Evolutionary conservation across 2,329 filamentous ascomycete genomes (phyloP).

Genomic region (Fusarium sp.): DNA sequence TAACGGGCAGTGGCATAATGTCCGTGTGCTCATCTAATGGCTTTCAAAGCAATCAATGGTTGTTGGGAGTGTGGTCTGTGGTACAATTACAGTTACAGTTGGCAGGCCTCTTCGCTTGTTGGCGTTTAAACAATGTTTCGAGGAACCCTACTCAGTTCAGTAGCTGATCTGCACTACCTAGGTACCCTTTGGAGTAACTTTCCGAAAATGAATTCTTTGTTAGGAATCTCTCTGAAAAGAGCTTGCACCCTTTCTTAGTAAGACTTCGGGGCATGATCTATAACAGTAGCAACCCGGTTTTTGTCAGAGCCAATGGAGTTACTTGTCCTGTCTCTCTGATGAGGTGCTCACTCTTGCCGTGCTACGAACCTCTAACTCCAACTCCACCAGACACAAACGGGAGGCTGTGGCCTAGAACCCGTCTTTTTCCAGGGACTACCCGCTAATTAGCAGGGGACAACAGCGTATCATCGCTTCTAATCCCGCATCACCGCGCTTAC

Average conservation of each 20-base stretch:
- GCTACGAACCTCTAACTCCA: not conserved
- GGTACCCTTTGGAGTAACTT: not conserved
- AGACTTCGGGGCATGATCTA: not conserved
- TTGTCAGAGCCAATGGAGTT: constrained; percentile 17
- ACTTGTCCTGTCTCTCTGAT: not conserved
- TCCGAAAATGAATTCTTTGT: not conserved
- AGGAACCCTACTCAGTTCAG: not conserved
- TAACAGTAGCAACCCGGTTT: not conserved
- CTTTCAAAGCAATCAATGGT: not conserved
- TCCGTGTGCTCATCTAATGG: not conserved
- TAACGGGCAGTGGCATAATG: not conserved
- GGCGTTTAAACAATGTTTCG: constrained; percentile 9
- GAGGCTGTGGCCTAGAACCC: constrained; percentile 10
- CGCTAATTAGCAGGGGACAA: constrained; percentile 21
- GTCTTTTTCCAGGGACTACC: constrained; percentile 24
- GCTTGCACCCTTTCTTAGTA: not conserved
- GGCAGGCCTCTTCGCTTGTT: constrained; percentile 4
- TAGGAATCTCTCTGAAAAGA: not conserved
- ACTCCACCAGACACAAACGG: constrained; percentile 13
- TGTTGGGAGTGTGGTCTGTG: not conserved
- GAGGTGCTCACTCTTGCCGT: not conserved
- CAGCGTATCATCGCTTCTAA: constrained; percentile 19
- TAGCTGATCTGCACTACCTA: constrained; percentile 10
- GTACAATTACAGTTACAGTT: not conserved
- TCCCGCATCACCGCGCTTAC: constrained; percentile 8